These are phyloP conservation scores for Lentinula lateritia DNA, from an alignment of 768 basidiomycete genomes.

Conservation along the genomic window DNA sequence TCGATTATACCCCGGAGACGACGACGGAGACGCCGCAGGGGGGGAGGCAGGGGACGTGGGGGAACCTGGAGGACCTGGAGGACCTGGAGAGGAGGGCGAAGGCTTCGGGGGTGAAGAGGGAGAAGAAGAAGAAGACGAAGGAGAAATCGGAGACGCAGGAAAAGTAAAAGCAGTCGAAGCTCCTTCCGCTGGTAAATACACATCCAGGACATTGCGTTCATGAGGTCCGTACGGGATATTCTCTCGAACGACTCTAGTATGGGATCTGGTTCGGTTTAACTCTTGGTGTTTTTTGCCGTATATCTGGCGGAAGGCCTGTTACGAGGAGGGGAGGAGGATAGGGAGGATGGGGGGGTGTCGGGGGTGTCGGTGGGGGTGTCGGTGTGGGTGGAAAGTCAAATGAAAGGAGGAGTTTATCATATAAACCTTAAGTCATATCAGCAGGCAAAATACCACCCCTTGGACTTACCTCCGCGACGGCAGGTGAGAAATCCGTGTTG, in stretches of 20 bases:
- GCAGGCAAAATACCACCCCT: no score
- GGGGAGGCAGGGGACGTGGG: not conserved
- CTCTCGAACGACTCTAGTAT: not conserved
- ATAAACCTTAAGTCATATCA: no score
- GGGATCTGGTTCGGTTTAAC: not conserved
- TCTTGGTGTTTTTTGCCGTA: not conserved
- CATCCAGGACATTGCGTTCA: not conserved
- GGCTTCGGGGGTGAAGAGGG: no score
- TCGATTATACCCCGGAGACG: not conserved
- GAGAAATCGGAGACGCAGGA: no score
- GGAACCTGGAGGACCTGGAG: no score
- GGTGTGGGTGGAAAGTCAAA: no score
- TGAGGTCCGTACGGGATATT: slow-evolving; percentile 1
- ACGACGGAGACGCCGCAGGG: no score
- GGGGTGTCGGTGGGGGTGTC: not conserved
- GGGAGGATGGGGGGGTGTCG: not conserved
- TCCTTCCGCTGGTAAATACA: not conserved
- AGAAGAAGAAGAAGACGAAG: no score
- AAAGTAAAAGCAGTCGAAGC: no score
- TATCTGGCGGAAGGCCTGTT: not conserved
- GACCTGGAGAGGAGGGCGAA: no score
- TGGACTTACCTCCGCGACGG: not conserved
- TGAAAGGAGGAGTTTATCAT: no score
- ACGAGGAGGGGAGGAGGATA: no score
- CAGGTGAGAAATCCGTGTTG: not conserved